These are phyloP conservation scores for Boletus rufocinnamomeus DNA, from an alignment of 768 basidiomycete genomes.

Conservation along the genomic window DNA sequence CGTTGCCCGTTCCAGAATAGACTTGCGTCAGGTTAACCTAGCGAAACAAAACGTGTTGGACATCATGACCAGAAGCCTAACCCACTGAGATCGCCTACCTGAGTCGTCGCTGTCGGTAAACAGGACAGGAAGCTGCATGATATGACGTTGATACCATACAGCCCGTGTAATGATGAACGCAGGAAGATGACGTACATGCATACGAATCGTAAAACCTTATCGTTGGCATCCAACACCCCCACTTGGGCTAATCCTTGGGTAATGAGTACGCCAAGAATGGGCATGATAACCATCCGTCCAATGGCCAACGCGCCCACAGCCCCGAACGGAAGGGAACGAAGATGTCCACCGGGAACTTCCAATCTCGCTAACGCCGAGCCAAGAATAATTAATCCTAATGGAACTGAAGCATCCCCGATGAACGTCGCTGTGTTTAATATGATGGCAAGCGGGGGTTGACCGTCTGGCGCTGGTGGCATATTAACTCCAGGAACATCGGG, in stretches of 20 bases:
- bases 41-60: neutral
- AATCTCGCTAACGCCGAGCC: no score
- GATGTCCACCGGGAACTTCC: no score
- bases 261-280: conserved; percentile 61
- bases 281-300: conserved; percentile 56
- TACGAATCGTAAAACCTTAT: conserved; percentile 64
- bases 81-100: conserved; percentile 37
- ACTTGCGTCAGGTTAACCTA: conserved; percentile 67
- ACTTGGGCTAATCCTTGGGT: conserved; percentile 48
- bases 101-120: conserved; percentile 60
- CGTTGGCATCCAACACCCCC: conserved; percentile 49
- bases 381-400: conserved; percentile 57
- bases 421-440: conserved; percentile 58
- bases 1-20: conserved; percentile 63
- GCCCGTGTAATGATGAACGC: neutral
- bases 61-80: neutral
- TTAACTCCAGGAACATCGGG: conserved; percentile 40
- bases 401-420: conserved; percentile 63
- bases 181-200: conserved; percentile 55
- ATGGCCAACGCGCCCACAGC: conserved; percentile 55
- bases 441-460: conserved; percentile 65
- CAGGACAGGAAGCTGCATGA: conserved; percentile 55
- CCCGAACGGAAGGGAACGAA: no score
- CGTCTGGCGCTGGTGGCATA: conserved; percentile 60
- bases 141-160: neutral